Conservation (phyloP, 352 stramenopile species). For the Pythium folliculosum region DNA sequence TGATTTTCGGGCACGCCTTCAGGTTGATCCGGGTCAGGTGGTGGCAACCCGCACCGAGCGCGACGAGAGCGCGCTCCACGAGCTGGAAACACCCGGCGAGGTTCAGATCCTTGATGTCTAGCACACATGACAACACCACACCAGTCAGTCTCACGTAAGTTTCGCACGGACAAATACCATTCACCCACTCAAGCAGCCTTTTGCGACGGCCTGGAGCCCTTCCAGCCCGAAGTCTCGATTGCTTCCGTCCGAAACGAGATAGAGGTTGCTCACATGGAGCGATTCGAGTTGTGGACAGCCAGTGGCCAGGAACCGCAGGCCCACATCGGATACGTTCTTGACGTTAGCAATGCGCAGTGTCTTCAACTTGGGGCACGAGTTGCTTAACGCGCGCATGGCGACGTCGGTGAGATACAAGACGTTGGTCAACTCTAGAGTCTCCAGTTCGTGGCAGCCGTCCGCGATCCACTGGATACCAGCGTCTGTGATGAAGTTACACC, state of each 20-base stretch:
- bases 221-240: constrained; percentile 91
- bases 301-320: constrained; percentile 81
- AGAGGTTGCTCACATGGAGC: constrained; percentile 81
- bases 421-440: constrained; percentile 78
- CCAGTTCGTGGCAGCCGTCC: constrained; percentile 71
- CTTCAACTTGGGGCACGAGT: constrained; percentile 37
- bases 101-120: constrained; percentile 55
- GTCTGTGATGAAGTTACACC: constrained; percentile 90
- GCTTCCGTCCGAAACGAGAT: constrained; percentile 92
- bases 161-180: background rate
- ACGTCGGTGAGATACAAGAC: constrained; percentile 88
- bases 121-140: background rate
- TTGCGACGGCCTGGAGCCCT: constrained; percentile 87
- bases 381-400: constrained; percentile 51
- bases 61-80: constrained; percentile 73
- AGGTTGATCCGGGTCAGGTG: constrained; percentile 72
- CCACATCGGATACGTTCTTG: constrained; percentile 80
- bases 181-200: constrained; percentile 41
- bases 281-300: constrained; percentile 78
- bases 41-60: constrained; percentile 60
- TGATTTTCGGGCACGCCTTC: constrained; percentile 83
- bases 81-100: constrained; percentile 83
- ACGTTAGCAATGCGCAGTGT: constrained; percentile 57
- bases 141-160: background rate
- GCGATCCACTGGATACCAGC: constrained; percentile 89